These are phyloP conservation scores for Epichloe hybrida DNA, from an alignment of 2,329 filamentous ascomycete genomes.

Conservation along the genomic window DNA sequence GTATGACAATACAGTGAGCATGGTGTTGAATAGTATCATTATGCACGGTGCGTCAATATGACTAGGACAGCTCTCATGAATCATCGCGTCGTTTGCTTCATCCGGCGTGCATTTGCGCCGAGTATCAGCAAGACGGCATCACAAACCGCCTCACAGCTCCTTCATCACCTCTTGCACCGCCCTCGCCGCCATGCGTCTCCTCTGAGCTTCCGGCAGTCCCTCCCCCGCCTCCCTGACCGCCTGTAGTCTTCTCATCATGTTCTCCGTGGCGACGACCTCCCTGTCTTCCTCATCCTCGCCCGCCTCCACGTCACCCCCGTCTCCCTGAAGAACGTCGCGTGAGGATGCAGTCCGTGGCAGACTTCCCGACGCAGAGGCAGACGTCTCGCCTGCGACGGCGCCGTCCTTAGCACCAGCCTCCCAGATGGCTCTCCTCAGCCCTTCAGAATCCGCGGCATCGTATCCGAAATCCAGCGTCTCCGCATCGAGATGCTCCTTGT, in stretches of 20 bases:
- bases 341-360: too few species aligned
- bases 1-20: too few species aligned
- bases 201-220: constrained; percentile 46
- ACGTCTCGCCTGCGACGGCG: background rate
- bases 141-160: constrained; percentile 26
- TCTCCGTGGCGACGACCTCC: constrained; percentile 45
- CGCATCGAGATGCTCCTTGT: constrained; percentile 25
- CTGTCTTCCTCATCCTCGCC: constrained; percentile 21
- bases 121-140: too few species aligned
- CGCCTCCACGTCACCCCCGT: too few species aligned
- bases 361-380: too few species aligned
- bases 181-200: constrained; percentile 44
- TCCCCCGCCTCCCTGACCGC: constrained; percentile 48
- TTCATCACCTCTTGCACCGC: constrained; percentile 53
- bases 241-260: constrained; percentile 51
- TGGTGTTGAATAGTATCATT: too few species aligned
- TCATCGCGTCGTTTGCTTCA: too few species aligned
- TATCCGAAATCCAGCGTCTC: constrained; percentile 38
- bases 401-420: constrained; percentile 18
- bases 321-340: too few species aligned
- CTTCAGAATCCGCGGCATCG: constrained; percentile 38
- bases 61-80: too few species aligned
- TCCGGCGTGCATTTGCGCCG: too few species aligned
- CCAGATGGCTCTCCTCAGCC: constrained; percentile 39
- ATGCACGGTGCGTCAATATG: too few species aligned